Evolutionary conservation across 768 basidiomycete genomes (phyloP).

Genomic region (Boletus subparvulus): DNA sequence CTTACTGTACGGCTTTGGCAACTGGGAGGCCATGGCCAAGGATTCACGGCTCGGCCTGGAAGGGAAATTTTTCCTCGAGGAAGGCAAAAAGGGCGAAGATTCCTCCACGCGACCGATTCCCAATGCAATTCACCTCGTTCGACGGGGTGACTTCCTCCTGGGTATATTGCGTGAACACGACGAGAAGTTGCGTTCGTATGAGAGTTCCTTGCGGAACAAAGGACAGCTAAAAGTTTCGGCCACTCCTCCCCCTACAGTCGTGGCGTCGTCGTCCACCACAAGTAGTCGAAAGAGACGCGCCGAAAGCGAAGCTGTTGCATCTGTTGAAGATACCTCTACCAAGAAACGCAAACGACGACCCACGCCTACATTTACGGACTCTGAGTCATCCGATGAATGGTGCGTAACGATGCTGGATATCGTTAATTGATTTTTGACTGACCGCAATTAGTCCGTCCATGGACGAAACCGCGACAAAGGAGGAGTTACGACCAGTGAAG

Average conservation of each 20-base stretch:
- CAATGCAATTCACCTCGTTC: slow-evolving; percentile 96
- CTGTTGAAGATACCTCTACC: slow-evolving; percentile 65
- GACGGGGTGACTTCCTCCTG: slow-evolving; percentile 92
- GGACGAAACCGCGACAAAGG: slow-evolving; percentile 92
- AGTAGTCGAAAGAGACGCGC: slow-evolving; percentile 71
- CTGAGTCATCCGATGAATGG: slow-evolving; percentile 91
- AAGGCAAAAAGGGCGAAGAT: slow-evolving; percentile 93
- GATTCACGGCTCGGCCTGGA: slow-evolving; percentile 79
- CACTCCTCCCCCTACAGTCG: slow-evolving; percentile 72
- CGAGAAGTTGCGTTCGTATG: slow-evolving; percentile 87
- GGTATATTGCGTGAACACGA: slow-evolving; percentile 82
- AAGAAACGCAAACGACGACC: slow-evolving; percentile 87
- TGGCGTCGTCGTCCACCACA: slow-evolving; percentile 62
- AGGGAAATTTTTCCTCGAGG: slow-evolving; percentile 97
- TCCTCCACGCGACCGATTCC: slow-evolving; percentile 85
- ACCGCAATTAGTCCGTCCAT: slow-evolving; percentile 72
- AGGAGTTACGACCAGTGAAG: slow-evolving; percentile 94
- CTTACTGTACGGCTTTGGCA: slow-evolving; percentile 90
- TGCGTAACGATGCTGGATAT: slow-evolving; percentile 39
- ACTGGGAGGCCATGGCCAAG: slow-evolving; percentile 94
- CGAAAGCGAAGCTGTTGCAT: slow-evolving; percentile 82
- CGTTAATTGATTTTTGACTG: slow-evolving; percentile 6
- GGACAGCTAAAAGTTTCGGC: slow-evolving; percentile 68
- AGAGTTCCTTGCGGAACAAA: slow-evolving; percentile 72
- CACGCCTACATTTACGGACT: slow-evolving; percentile 96